Base-by-base conservation (phyloP, 2,329 filamentous ascomycete species). In the Aspergillus ruber region DNA sequence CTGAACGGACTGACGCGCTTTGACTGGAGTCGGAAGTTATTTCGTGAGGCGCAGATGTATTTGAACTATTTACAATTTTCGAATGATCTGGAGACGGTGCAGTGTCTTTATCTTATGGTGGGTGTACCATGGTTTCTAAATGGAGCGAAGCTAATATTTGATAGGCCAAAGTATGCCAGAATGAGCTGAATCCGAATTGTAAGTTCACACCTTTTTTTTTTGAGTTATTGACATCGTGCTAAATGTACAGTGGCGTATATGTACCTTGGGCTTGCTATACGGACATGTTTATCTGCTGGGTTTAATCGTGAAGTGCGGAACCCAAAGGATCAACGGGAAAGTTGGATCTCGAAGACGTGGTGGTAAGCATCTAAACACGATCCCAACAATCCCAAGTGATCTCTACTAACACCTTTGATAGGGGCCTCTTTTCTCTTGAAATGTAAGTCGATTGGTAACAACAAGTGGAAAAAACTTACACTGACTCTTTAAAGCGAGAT, bases 111-210 rank as follows among this genome's bases (percentile, higher is more conserved):
- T 50, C 63, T 76, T 6, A 66, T 77, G 65, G 72, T 72, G 48
- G 29, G 54, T 56, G 0, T 17, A 2, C 4, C 6, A 3, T 17
- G 2, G 10, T 29, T 2, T 15, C 23, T 12, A 4, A 9, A 25
- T 23, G 21, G 12, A 4, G 8, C 12, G 17, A 15, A 1, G 10
- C 23, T 7, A n/a, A 43, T 32, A 42, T 23, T 35, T 27, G 12
- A 17, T 32, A 73, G 70, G 69, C 73, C 6, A 75, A 76, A 54
- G 66, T 76, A 3, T 76, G 72, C 50, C 74, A 76, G 48, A 74
- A 76, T 43, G 72, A 76, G 49, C 61, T 77, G 4, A 74, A 75
- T 44, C 71, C 72, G 5, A 72, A 76, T 48, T 61, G 71, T 74
- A 43, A 52, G 69, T 59, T 8, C 1, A n/a, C 12, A n/a, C n/a